Evolutionary conservation across 73 alveolate species (phyloP).

Genomic region (Paramecium bursaria): DNA sequence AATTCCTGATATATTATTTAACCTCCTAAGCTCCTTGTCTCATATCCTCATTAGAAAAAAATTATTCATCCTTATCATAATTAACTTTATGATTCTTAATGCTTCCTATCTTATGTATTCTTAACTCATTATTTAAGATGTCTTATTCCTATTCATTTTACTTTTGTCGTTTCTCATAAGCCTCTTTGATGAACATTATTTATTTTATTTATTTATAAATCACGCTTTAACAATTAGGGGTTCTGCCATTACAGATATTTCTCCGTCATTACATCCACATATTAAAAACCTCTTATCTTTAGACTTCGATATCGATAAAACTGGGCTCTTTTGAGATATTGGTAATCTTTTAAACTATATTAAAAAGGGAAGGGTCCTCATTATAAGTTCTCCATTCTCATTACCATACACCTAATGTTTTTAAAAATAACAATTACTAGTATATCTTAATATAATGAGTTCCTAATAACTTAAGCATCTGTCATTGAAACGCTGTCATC

Average conservation of each 20-base stretch:
- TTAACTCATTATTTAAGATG: slow-evolving; percentile 35
- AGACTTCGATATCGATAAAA: slow-evolving; percentile 71
- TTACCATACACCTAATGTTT: slow-evolving; percentile 79
- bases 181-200: slow-evolving; percentile 70
- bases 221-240: slow-evolving; percentile 59
- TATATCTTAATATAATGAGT: slow-evolving; percentile 72
- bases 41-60: slow-evolving; percentile 69
- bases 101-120: slow-evolving; percentile 69
- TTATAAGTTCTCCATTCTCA: slow-evolving; percentile 82
- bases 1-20: slow-evolving; percentile 54
- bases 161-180: slow-evolving; percentile 64
- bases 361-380: slow-evolving; percentile 80
- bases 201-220: not conserved
- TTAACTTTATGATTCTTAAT: slow-evolving; percentile 58
- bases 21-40: slow-evolving; percentile 48
- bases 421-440: slow-evolving; percentile 30
- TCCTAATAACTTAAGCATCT: slow-evolving; percentile 72
- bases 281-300: slow-evolving; percentile 79
- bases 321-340: slow-evolving; percentile 78
- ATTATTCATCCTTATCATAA: slow-evolving; percentile 69
- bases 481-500: slow-evolving; percentile 76
- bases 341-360: slow-evolving; percentile 67
- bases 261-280: slow-evolving; percentile 90
- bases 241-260: slow-evolving; percentile 83
- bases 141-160: slow-evolving; percentile 56